Evolutionary conservation across 305 asterid species (phyloP), one percentile per base, ranked within the genome.

Genomic region (Solanum hybrid): DNA sequence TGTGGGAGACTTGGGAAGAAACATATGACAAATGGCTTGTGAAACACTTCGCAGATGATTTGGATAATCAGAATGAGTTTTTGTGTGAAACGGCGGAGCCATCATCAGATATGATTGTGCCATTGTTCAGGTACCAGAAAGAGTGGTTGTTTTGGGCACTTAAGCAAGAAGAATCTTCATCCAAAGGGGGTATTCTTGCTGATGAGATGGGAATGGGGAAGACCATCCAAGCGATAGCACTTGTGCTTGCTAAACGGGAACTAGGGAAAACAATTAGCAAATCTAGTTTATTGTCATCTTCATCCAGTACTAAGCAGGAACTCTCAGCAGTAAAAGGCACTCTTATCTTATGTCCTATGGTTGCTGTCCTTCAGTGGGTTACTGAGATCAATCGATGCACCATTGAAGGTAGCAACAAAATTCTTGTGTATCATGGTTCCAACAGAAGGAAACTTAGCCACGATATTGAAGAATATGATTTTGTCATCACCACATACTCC

Each of bases 171-270:
- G 97, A 94, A 87, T 96, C 97, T 91, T 9, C 92, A 89, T 86
- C 91, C 38, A 92, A 93, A 91, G 99, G 98, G 88, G 99, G 99
- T 89, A 97, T 96, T 87, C 98, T 97, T 89, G 99, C 99, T 7
- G 99, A 97, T 90, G 99, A 97, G 92, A 96, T 96, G 99, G 99
- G 99, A 27, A 97, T 97, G 99, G 99, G 99, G 38, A 97, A 97
- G 93, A 97, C 99, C 32, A 95, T 95, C 88, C 99, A 97, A 92
- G 99, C 98, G 35, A 97, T 97, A 91, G 94, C 99, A 36, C 98
- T 97, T 71, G 99, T 97, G 91, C 96, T 96, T 90, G 92, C 94
- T 71, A 97, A 97, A 91, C 92, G 96, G 87, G 95, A 93, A 90
- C 79, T 96, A 73, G 66, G 31, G 76, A 89, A 76, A 87, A 94